Conservation (phyloP, 352 stramenopile species). For the Pythium plurisporium region DNA sequence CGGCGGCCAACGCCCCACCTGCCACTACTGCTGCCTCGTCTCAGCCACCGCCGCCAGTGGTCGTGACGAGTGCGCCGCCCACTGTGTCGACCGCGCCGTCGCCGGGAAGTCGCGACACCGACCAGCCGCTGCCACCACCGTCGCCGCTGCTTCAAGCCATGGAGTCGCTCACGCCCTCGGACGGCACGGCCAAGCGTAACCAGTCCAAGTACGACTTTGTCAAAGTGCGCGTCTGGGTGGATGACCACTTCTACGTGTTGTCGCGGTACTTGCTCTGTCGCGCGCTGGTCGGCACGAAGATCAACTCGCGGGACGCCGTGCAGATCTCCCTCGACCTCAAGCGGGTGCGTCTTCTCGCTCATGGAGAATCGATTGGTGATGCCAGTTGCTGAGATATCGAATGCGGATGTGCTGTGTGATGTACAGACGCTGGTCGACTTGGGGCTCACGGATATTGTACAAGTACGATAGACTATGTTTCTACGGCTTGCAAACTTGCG, state of each 20-base stretch:
- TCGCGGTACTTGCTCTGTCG: slow-evolving; percentile 83
- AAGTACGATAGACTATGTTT: slow-evolving; percentile 40
- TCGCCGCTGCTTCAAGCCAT: slow-evolving; percentile 31
- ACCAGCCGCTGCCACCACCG: slow-evolving; percentile 27
- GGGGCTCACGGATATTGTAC: slow-evolving; percentile 78
- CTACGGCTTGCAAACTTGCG: no score
- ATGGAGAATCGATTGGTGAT: no score
- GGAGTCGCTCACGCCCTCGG: slow-evolving; percentile 34
- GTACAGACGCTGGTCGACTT: slow-evolving; percentile 79
- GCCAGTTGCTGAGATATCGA: background rate
- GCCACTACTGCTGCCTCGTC: background rate
- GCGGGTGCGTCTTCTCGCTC: slow-evolving; percentile 34
- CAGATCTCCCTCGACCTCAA: slow-evolving; percentile 88
- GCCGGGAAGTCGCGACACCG: background rate
- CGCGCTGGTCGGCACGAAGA: slow-evolving; percentile 84
- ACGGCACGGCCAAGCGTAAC: slow-evolving; percentile 67
- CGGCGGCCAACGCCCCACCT: background rate
- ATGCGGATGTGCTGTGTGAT: background rate
- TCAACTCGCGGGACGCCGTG: slow-evolving; percentile 79
- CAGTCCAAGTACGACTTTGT: slow-evolving; percentile 90
- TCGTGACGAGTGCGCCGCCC: background rate
- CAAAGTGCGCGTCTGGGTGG: slow-evolving; percentile 87
- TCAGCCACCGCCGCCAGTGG: background rate
- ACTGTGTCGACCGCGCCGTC: slow-evolving; percentile 9
- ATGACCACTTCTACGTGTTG: slow-evolving; percentile 87